These are phyloP conservation scores for Thielaviopsis punctulata DNA, from an alignment of 2,329 filamentous ascomycete species.

Conservation along the genomic window DNA sequence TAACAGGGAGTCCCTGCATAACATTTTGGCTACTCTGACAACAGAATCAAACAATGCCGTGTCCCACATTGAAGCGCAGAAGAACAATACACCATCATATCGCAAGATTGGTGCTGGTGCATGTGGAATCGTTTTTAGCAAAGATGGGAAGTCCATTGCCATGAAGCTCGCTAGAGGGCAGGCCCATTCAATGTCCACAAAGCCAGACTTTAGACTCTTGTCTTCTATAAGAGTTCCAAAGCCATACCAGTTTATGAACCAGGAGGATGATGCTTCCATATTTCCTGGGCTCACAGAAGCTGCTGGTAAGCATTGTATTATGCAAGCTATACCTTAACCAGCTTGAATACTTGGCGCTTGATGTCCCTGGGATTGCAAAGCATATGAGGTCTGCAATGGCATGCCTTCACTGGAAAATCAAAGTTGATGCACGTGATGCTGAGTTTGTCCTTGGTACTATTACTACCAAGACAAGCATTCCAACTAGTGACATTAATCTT, in stretches of 20 bases:
- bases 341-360: too few species aligned
- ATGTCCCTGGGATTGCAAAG: neutral
- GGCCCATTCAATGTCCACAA: neutral
- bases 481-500: neutral
- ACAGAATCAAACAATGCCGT: too few species aligned
- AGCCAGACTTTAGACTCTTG: neutral
- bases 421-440: neutral
- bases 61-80: too few species aligned
- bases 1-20: too few species aligned
- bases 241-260: neutral
- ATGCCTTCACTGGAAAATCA: neutral
- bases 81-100: too few species aligned
- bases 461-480: neutral
- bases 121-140: too few species aligned
- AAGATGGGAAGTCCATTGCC: neutral
- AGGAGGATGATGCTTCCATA: neutral
- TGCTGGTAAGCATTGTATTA: neutral
- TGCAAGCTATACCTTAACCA: neutral
- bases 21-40: too few species aligned
- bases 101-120: too few species aligned
- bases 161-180: neutral
- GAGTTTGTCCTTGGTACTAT: neutral
- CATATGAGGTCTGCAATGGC: neutral
- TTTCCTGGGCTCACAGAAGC: neutral
- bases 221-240: neutral